Percentiles rank a stretch among this genome's conserved stretches.
phyloP scores from a whole-genome alignment of 2,329 filamentous ascomycete genomes.

The Aspergillaceae sp. region DNA sequence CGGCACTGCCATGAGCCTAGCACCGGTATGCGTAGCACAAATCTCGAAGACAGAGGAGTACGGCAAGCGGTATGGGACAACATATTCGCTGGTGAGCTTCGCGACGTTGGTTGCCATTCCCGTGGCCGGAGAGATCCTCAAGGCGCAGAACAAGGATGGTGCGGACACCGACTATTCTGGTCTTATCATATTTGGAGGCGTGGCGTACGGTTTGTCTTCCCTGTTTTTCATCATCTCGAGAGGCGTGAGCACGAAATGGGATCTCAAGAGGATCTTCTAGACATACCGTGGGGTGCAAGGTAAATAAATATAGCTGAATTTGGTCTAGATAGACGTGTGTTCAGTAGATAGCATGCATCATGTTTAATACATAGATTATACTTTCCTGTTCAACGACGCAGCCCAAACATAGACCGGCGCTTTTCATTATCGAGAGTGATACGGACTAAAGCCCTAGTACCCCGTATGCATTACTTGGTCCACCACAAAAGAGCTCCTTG shows the following conservation, averaged over 20 bases:
- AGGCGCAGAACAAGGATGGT: slow-evolving; percentile 1
- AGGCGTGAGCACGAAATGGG: slow-evolving; percentile 15
- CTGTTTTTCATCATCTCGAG: slow-evolving; percentile 16
- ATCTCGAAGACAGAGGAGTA: slow-evolving; percentile 37
- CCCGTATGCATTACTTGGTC: no score
- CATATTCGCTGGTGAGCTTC: slow-evolving; percentile 18
- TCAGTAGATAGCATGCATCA: no score
- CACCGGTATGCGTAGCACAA: slow-evolving; percentile 39
- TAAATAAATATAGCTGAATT: no score
- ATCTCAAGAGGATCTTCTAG: slow-evolving; percentile 10
- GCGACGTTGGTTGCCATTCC: slow-evolving; percentile 15
- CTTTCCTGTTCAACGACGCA: no score
- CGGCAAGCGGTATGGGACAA: slow-evolving; percentile 30
- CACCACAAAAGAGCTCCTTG: no score
- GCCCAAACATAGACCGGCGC: no score
- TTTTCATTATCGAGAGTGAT: no score
- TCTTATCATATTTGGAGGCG: slow-evolving; percentile 15
- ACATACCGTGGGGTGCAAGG: no score
- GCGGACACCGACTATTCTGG: slow-evolving; percentile 8
- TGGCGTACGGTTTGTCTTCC: slow-evolving; percentile 16
- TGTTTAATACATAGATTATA: no score
- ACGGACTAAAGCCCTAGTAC: no score
- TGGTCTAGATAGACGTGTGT: no score
- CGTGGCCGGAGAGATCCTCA: slow-evolving; percentile 9
- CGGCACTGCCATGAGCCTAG: slow-evolving; percentile 30